Conservation (phyloP, 441 rosid genomes). For the Populus hybrid region DNA sequence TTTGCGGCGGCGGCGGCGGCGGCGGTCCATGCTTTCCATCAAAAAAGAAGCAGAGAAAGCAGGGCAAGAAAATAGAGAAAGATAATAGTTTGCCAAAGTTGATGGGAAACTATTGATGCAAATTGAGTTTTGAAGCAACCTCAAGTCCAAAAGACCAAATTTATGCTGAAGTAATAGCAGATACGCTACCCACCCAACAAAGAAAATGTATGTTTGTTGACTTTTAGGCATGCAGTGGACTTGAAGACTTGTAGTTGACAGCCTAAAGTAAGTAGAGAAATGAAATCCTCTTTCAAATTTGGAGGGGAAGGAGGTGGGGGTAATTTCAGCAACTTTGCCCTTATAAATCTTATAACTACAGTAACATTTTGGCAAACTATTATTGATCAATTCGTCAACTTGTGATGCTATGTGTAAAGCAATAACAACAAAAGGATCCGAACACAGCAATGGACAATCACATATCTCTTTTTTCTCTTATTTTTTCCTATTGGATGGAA, state of each 20-base stretch:
- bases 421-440: background rate
- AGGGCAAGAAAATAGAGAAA: background rate
- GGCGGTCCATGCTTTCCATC: background rate
- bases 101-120: background rate
- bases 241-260: slow-evolving; percentile 3
- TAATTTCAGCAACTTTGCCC: background rate
- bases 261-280: background rate
- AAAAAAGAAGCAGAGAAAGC: background rate
- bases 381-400: background rate
- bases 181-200: background rate
- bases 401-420: background rate
- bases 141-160: background rate
- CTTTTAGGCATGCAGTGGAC: background rate
- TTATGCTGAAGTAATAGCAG: background rate
- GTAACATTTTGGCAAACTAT: background rate
- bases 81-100: background rate
- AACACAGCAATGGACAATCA: background rate
- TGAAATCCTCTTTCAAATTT: background rate
- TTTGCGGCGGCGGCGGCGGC: background rate
- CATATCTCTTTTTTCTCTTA: background rate
- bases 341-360: too few species aligned
- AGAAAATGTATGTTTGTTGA: background rate
- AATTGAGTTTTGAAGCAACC: background rate
- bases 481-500: background rate
- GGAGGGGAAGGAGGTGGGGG: background rate